Percentiles rank a stretch among this genome's conserved stretches.
Conservation (phyloP, 805 yeast species). For the Candida lessepsii region DNA sequence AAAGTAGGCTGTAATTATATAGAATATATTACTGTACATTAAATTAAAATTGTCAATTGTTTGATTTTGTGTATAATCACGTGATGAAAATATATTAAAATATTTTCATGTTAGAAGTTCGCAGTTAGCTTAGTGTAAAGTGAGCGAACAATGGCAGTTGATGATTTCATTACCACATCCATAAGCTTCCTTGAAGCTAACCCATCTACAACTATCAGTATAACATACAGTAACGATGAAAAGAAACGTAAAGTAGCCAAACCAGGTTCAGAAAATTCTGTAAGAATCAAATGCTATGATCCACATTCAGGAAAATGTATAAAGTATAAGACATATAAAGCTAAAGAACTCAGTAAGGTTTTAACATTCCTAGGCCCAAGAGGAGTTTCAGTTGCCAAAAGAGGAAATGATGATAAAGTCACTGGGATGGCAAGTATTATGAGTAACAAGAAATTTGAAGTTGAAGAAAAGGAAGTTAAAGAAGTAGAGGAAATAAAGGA, state of each 20-base stretch:
- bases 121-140: too few species aligned
- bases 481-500: constrained; percentile 10
- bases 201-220: constrained; percentile 36
- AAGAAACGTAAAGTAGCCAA: constrained; percentile 20
- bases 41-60: too few species aligned
- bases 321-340: constrained; percentile 55
- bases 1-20: too few species aligned
- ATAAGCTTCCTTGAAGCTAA: constrained; percentile 33
- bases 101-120: neutral
- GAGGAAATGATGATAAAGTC: constrained; percentile 17
- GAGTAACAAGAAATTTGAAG: constrained; percentile 35
- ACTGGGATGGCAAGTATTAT: constrained; percentile 41
- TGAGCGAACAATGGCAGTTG: constrained; percentile 9
- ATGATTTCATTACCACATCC: constrained; percentile 13
- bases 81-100: neutral
- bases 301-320: constrained; percentile 62
- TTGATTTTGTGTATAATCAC: neutral
- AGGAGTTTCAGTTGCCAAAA: constrained; percentile 38
- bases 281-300: constrained; percentile 63
- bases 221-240: constrained; percentile 33
- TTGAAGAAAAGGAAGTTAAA: constrained; percentile 10
- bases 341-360: constrained; percentile 72
- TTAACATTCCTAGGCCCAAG: constrained; percentile 72
- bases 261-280: constrained; percentile 22
- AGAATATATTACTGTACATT: too few species aligned